Evolutionary conservation across 108 stramenopile genomes (phyloP), one percentile per base, ranked within the genome.

Genomic region (Pseudonitzschia multistriata): DNA sequence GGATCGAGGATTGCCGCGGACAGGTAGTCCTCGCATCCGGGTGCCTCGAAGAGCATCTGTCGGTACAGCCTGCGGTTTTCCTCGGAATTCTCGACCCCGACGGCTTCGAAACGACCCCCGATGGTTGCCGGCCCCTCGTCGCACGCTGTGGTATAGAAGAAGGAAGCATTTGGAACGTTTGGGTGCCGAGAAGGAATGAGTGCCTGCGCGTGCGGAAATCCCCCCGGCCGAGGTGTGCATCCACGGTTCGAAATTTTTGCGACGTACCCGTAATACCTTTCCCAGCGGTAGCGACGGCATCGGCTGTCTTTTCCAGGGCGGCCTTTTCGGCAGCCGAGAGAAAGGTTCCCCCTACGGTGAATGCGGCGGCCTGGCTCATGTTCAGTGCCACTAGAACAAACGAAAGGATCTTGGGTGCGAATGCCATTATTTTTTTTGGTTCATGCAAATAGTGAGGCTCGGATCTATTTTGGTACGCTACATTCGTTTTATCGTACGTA

Each of bases 1-100:
- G 93, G 92, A 78, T 87, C 93, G 21, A 95, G 80, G 74, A 97
- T 97, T 37, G 90, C 94, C n/a, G 84, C 96, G 29, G 77, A 83
- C 61, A 97, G 76, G 73, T 82, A 93, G 28, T 94, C 62, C 55
- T 89, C 88, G 57, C 89, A 79, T 36, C 82, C 83, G 5, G 74
- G 72, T 25, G 86, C 71, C 24, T 82, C 81, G 79, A 90, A 96
- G 10, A 96, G 75, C 74, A 93, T 84, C 71, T 96, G 88, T 30
- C 96, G 78, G 83, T 94, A 97, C 27, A 68, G 61, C 3, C 88
- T 76, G 25, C 96, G 82, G 72, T 84, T 92, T 74, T 94, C 94
- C 79, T 93, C 94, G 8, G 79, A 78, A 82, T 95, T 94, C 62
- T 80, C 81, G 15, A 96, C 63, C 39, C 86, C 88, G 35, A 96